These are phyloP conservation scores for Phialophora tarda DNA, from an alignment of 2,329 filamentous ascomycete species.

Conservation along the genomic window DNA sequence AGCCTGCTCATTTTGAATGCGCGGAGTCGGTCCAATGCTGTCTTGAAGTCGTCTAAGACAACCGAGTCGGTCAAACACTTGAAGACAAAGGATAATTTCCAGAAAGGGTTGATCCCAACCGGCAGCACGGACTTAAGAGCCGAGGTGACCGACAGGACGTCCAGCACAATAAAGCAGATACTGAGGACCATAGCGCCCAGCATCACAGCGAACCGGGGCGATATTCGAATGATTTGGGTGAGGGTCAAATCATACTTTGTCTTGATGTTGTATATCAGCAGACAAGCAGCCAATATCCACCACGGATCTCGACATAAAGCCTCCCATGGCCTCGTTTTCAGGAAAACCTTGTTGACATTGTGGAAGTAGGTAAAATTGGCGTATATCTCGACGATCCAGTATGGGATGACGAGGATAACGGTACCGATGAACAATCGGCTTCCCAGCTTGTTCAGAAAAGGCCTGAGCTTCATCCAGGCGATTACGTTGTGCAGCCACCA, in stretches of 20 bases:
- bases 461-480: conserved; percentile 65
- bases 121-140: conserved; percentile 51
- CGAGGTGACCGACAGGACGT: conserved; percentile 64
- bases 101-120: conserved; percentile 69
- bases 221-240: conserved; percentile 63
- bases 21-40: conserved; percentile 47
- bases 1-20: conserved; percentile 41
- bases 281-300: conserved; percentile 64
- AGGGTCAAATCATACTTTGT: conserved; percentile 63
- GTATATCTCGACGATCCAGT: conserved; percentile 65
- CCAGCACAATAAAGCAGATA: conserved; percentile 65
- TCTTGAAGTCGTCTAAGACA: conserved; percentile 67
- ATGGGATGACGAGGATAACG: conserved; percentile 62
- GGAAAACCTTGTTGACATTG: conserved; percentile 54
- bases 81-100: conserved; percentile 64
- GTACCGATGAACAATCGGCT: conserved; percentile 61
- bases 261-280: conserved; percentile 64
- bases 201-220: conserved; percentile 69
- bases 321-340: conserved; percentile 59
- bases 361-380: conserved; percentile 66
- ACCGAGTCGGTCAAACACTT: conserved; percentile 67
- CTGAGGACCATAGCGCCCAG: conserved; percentile 65
- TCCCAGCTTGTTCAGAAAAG: conserved; percentile 55
- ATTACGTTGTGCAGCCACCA: conserved; percentile 67
- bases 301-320: conserved; percentile 64